Evolutionary conservation across 2,329 filamentous ascomycete species (phyloP).

Genomic region (Knufia petricola): DNA sequence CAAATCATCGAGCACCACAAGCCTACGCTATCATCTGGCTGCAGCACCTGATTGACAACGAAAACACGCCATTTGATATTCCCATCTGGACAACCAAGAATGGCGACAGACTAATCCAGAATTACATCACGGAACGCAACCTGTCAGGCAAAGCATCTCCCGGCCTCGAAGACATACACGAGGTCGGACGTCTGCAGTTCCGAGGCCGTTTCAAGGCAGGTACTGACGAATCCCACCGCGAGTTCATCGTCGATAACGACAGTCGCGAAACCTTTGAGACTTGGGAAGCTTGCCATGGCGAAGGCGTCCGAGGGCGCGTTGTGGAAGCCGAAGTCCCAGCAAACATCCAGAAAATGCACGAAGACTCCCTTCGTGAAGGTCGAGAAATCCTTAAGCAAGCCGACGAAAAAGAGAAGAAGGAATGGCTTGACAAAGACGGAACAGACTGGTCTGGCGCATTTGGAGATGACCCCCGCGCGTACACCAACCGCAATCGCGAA

Average conservation of each 20-base stretch:
- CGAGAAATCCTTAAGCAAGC: conserved; percentile 71
- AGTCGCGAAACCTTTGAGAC: conserved; percentile 87
- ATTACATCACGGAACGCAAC: conserved; percentile 79
- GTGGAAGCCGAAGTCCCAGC: conserved; percentile 67
- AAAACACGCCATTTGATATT: conserved; percentile 68
- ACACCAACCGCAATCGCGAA: conserved; percentile 43
- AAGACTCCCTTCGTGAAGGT: conserved; percentile 67
- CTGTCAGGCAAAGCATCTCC: conserved; percentile 51
- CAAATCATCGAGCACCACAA: conserved; percentile 59
- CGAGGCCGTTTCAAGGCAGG: conserved; percentile 76
- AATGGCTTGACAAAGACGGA: conserved; percentile 70
- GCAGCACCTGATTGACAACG: conserved; percentile 70
- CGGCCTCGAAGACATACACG: conserved; percentile 64
- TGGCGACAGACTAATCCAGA: conserved; percentile 68
- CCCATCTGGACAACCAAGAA: conserved; percentile 82
- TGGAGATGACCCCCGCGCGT: conserved; percentile 60
- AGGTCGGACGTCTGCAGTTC: conserved; percentile 75
- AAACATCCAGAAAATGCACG: conserved; percentile 64
- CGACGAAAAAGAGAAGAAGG: conserved; percentile 59
- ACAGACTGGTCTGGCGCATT: conserved; percentile 84
- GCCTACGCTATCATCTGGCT: conserved; percentile 80
- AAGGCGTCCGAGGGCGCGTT: conserved; percentile 66
- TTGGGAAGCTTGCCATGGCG: conserved; percentile 83
- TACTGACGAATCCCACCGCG: conserved; percentile 74
- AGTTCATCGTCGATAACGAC: conserved; percentile 77